phyloP scores from a whole-genome alignment of 2,329 filamentous ascomycete genomes.

The Immersiporthe knoxdaviesiana region DNA sequence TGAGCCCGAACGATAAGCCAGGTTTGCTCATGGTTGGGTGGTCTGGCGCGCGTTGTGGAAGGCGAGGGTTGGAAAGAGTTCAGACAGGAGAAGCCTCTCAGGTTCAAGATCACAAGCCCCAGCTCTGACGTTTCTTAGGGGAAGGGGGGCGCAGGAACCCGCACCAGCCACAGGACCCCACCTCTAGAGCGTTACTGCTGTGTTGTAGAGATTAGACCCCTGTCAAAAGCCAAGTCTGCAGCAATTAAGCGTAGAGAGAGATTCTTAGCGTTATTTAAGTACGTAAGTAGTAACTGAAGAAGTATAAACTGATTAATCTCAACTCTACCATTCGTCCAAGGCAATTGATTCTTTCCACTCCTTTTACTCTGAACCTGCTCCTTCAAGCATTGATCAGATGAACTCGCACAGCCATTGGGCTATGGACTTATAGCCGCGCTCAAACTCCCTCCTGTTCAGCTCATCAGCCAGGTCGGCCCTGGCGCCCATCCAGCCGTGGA shows the following conservation, averaged over 20 bases:
- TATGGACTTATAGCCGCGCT: conserved; percentile 51
- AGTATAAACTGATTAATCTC: not conserved
- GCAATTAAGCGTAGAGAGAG: not conserved
- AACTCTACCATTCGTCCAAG: not conserved
- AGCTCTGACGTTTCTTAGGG: conserved; percentile 11
- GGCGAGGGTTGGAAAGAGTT: not conserved
- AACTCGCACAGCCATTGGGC: conserved; percentile 49
- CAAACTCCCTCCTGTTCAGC: conserved; percentile 50
- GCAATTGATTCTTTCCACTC: not conserved
- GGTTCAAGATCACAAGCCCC: not conserved
- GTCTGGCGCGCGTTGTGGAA: not conserved
- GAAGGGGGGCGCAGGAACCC: not conserved
- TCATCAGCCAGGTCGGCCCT: conserved; percentile 50
- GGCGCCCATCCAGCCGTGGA: conserved; percentile 64
- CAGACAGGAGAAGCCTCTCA: not conserved
- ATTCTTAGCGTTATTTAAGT: not conserved
- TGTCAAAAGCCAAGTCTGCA: not conserved
- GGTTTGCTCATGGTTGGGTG: conserved; percentile 50
- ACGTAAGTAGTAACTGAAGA: not conserved
- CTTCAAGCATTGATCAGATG: conserved; percentile 17
- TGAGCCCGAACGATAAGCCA: conserved; percentile 60
- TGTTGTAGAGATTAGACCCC: not conserved
- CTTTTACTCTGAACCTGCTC: too few relatives aligned
- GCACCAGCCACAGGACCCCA: conserved; percentile 28
- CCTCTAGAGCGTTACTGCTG: not conserved